phyloP scores from a whole-genome alignment of 2,329 filamentous ascomycete genomes.

The Exophiala lecanii-corni region DNA sequence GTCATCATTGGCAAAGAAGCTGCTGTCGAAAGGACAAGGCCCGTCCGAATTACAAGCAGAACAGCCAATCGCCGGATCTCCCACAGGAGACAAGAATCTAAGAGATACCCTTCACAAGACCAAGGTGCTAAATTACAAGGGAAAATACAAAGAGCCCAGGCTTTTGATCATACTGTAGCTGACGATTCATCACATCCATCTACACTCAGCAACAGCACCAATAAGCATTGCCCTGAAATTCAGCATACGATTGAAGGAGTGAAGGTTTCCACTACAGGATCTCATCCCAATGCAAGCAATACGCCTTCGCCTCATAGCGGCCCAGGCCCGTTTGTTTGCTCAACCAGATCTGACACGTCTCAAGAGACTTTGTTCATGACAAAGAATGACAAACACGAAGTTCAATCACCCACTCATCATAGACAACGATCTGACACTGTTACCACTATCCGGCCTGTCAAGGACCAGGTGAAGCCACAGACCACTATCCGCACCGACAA shows the following conservation, averaged over 20 bases:
- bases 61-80: constrained; percentile 1
- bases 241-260: too few relatives aligned
- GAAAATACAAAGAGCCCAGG: not conserved
- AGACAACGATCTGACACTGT: constrained; percentile 7
- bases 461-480: too few relatives aligned
- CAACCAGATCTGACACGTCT: constrained; percentile 2
- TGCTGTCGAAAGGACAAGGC: constrained; percentile 5
- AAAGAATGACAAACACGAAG: not conserved
- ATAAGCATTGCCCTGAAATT: too few relatives aligned
- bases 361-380: constrained; percentile 3
- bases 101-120: not conserved
- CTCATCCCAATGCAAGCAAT: not conserved
- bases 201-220: not conserved
- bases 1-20: not conserved
- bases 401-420: not conserved
- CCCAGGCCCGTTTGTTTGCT: not conserved
- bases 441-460: constrained; percentile 1
- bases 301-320: not conserved
- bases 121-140: not conserved
- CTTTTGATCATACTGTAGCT: not conserved
- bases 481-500: too few relatives aligned
- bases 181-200: not conserved
- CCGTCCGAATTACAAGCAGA: constrained; percentile 1
- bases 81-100: not conserved
- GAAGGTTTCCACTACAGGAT: not conserved